Evolutionary conservation across 257 asterid genomes (phyloP).

Genomic region (Petunia axillaris): DNA sequence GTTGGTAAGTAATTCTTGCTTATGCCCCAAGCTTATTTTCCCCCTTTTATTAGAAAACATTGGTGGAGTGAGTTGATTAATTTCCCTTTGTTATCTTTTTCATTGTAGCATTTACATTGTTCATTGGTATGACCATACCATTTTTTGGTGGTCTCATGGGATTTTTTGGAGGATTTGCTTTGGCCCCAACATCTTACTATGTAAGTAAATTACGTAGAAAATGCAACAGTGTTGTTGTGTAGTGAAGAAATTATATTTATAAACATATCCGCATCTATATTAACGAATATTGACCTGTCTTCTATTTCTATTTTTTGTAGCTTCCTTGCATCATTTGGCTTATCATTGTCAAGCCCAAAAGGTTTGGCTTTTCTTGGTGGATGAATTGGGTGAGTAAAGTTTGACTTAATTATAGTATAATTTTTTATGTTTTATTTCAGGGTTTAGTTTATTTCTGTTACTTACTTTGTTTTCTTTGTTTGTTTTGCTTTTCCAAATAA

Average conservation of each 20-base stretch:
- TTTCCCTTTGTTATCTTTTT: not conserved
- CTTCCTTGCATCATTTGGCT: constrained; percentile 51
- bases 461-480: not conserved
- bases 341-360: constrained; percentile 37
- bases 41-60: not conserved
- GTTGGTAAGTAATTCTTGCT: constrained; percentile 52
- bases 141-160: constrained; percentile 88
- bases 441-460: not conserved
- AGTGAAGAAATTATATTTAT: not conserved
- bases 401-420: not conserved
- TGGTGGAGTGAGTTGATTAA: not conserved
- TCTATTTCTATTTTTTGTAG: not conserved
- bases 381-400: constrained; percentile 37
- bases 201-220: constrained; percentile 41
- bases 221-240: not conserved
- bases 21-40: not conserved
- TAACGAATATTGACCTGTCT: not conserved
- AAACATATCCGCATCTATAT: not conserved
- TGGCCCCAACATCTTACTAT: constrained; percentile 76
- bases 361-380: constrained; percentile 38
- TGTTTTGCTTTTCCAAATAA: not conserved
- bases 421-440: not conserved
- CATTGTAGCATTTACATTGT: constrained; percentile 58
- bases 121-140: constrained; percentile 69
- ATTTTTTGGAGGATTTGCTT: constrained; percentile 87